These are phyloP conservation scores for Globisporangium rhizosaccharum DNA, from an alignment of 352 stramenopile genomes.

Conservation along the genomic window DNA sequence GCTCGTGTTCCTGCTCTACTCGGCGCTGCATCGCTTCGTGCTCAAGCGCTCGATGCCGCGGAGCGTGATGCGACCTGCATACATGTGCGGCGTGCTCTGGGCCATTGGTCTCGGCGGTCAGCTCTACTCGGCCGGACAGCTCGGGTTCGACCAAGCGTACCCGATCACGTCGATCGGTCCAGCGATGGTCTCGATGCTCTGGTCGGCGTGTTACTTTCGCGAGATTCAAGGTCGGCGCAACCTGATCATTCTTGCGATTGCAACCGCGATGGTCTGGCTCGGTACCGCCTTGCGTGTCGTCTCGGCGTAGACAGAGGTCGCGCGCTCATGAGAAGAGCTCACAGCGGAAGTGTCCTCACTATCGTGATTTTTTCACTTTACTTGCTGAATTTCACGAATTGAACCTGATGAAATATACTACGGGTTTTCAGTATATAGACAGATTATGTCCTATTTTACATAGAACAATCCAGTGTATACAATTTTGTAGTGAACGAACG, in stretches of 20 bases:
- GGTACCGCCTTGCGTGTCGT: constrained; percentile 64
- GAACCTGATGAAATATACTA: too few species aligned
- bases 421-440: too few species aligned
- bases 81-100: constrained; percentile 77
- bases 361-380: too few species aligned
- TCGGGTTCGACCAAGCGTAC: constrained; percentile 83
- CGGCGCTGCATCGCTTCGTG: constrained; percentile 68
- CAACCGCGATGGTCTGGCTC: constrained; percentile 58
- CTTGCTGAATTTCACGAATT: too few species aligned
- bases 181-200: constrained; percentile 82
- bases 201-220: constrained; percentile 76
- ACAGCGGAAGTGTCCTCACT: too few species aligned
- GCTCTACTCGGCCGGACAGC: constrained; percentile 61
- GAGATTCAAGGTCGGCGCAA: constrained; percentile 74
- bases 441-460: too few species aligned
- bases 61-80: constrained; percentile 74
- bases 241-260: constrained; percentile 47
- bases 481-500: too few species aligned
- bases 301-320: constrained; percentile 17
- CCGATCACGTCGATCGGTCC: constrained; percentile 74
- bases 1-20: constrained; percentile 72
- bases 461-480: too few species aligned
- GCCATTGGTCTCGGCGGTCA: constrained; percentile 59
- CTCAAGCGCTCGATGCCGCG: constrained; percentile 72
- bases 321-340: too few species aligned